Base-by-base conservation (phyloP, 2,329 filamentous ascomycete genomes). In the Diaporthe caulivora region DNA sequence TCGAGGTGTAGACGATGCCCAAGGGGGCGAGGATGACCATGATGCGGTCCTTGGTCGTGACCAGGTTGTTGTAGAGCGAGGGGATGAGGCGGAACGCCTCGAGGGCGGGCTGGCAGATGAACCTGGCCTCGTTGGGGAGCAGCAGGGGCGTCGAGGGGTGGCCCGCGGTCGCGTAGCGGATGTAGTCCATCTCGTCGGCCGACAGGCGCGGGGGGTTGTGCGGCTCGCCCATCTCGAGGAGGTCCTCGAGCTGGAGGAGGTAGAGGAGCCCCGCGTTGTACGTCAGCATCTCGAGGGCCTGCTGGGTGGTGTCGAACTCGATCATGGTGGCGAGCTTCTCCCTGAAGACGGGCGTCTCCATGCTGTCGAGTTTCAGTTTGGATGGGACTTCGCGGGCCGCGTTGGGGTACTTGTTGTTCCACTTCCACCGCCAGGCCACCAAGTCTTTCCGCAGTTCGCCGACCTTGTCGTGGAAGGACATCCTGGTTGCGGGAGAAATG, bases 11-110 rank as follows among this genome's bases (percentile, higher is more conserved):
- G 1, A 75, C 74, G 42, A 75, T 75, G 34, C 74, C 74, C 60
- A 75, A 47, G 15, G 74, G 74, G 42, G 74, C 74, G 9, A 75
- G 74, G 47, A 74, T 71, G 42, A 75, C 72, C 72, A 75, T 75
- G 55, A 74, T 68, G 26, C 74, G 74, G 37, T 75, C 74, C 42
- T 69, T 68, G 42, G 51, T 74, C 29, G 72, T 74, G 44, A 75
- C 57, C 17, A 75, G 69, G 31, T 75, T 75, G 44, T 75, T 73
- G 68, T 74, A 74, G 13, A 75, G 72, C n/a, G 69, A 75, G 1
- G 74, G 74, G n/a, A 74, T 71, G 29, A 74, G 68, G n/a, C 74
- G 74, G 34, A 74, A 72, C n/a, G 74, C 74, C 55, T 75, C 74
- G 49, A 74, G 69, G 9, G 74, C 74, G 5, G 74, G 72, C 62